Base-by-base conservation (phyloP, 768 basidiomycete genomes). In the Russula griseocarnosa region DNA sequence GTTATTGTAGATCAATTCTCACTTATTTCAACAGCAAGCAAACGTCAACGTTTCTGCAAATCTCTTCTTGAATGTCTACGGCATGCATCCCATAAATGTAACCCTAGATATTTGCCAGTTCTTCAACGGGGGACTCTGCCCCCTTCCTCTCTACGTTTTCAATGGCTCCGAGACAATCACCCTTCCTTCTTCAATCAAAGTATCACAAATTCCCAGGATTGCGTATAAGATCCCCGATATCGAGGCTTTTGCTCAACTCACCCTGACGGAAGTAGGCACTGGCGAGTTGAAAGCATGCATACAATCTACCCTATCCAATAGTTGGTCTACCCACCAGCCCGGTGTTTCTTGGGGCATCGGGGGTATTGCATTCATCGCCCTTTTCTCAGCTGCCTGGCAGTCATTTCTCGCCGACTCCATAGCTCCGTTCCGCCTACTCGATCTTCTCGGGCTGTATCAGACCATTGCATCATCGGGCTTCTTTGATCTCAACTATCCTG, bases 231-330 rank as follows among this genome's bases (percentile, higher is more conserved):
- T 99, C 42, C 96, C 96, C 5, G 91, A 99, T 74, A 80, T 98
- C 6, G 94, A 98, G 73, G 94, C 90, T 20, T 94, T 84, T 70
- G 94, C 86, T 0, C 89, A 93, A 69, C 76, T 98, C 59, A 82
- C 86, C 6, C 80, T 96, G 46, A 82, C 78, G 3, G 84, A 91
- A 66, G 81, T 85, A 36, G 76, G 78, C 55, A 90, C 91, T 6
- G 86, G 88, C 54, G 73, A 83, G 9, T 79, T 91, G 66, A 91
- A 87, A 58, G 92, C 94, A 0, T 99, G 96, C 70, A 82, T 99
- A 9, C 93, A 95, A 74, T 85, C 94, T 20, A 95, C 94, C 2
- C 78, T 98, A 13, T 87, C 92, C 20, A 99, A 99, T 72, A 95
- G 95, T 11, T 87, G 87, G 82, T 90, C 94, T 1, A 82, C 86